Evolutionary conservation across 805 yeast genomes (phyloP).

Genomic region (Helenozyma baotianmanensis): DNA sequence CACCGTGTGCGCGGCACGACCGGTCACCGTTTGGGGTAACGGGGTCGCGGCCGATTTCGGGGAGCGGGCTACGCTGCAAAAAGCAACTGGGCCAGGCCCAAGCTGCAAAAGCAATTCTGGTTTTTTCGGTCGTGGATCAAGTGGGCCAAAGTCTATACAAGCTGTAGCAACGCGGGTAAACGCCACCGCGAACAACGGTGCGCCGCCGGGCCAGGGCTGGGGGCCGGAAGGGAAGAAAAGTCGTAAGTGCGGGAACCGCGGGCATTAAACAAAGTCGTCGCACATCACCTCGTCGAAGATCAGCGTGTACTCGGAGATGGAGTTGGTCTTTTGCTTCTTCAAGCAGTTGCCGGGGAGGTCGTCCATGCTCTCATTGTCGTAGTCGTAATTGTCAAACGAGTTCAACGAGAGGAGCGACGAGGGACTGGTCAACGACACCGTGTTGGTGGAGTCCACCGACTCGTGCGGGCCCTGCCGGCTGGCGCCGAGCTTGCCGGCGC

Average conservation of each 20-base stretch:
- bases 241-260: slow-evolving; percentile 4
- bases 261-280: slow-evolving; percentile 14
- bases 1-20: no score
- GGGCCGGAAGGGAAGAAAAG: slow-evolving; percentile 2
- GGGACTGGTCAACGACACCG: slow-evolving; percentile 30
- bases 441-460: slow-evolving; percentile 4
- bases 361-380: slow-evolving; percentile 11
- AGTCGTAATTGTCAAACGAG: slow-evolving; percentile 22
- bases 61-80: no score
- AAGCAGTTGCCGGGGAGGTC: slow-evolving; percentile 7
- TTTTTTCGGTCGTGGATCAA: no score
- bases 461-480: background rate
- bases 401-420: slow-evolving; percentile 32
- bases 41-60: no score
- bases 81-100: no score
- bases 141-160: no score
- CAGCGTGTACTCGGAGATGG: slow-evolving; percentile 12
- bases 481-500: slow-evolving; percentile 10
- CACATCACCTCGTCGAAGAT: slow-evolving; percentile 19
- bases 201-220: no score
- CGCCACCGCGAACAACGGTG: no score
- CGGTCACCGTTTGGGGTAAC: no score
- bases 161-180: no score
- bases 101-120: no score
- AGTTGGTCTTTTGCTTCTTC: slow-evolving; percentile 16